A percentile compares a stretch with the other conserved stretches of the same genome.
Evolutionary conservation across 2,329 filamentous ascomycete species (phyloP).

Genomic region (Ophiostoma himal-ulmi): DNA sequence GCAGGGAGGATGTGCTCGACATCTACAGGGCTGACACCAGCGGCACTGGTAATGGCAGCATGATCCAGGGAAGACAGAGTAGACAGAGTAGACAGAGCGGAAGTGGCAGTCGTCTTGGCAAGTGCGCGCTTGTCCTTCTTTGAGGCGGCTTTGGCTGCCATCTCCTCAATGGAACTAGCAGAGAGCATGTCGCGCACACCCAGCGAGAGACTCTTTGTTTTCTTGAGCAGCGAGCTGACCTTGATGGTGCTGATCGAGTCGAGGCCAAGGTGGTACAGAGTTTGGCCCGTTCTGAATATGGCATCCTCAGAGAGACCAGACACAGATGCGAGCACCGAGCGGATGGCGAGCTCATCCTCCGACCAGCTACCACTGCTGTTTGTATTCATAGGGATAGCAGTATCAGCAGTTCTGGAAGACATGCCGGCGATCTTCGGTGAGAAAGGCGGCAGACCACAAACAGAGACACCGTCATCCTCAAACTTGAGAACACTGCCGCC

Average conservation of each 20-base stretch:
- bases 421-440: constrained; percentile 19
- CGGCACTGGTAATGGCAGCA: constrained; percentile 13
- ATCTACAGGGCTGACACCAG: constrained; percentile 39
- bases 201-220: constrained; percentile 50
- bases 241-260: constrained; percentile 93
- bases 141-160: constrained; percentile 40
- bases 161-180: constrained; percentile 58
- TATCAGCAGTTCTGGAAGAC: no score
- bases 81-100: not conserved
- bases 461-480: constrained; percentile 45
- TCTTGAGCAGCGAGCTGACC: constrained; percentile 64
- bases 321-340: constrained; percentile 48
- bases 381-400: not conserved
- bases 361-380: constrained; percentile 33
- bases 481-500: constrained; percentile 45
- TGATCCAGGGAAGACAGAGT: not conserved
- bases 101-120: not conserved
- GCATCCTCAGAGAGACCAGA: constrained; percentile 52
- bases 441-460: constrained; percentile 59
- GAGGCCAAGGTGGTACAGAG: constrained; percentile 76
- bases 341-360: constrained; percentile 36
- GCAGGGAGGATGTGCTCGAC: constrained; percentile 60
- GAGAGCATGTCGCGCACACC: constrained; percentile 66
- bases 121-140: constrained; percentile 8
- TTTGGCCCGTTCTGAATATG: constrained; percentile 53